These are phyloP conservation scores for Recurvomyces mirabilis DNA, from an alignment of 495 filamentous ascomycete species.

Conservation along the genomic window DNA sequence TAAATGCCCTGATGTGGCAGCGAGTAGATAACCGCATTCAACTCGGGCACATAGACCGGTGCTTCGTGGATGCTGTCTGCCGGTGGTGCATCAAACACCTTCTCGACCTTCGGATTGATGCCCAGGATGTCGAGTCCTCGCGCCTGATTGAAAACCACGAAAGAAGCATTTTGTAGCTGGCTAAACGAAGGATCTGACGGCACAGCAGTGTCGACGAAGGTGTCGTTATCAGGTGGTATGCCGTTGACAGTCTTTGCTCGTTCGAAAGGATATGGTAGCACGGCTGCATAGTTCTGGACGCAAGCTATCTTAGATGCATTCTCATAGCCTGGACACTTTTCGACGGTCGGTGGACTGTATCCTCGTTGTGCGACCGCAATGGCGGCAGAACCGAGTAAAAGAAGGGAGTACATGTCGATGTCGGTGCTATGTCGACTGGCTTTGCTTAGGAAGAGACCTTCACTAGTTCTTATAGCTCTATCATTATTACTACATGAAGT, in stretches of 20 bases:
- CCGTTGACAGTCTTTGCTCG: not conserved
- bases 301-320: conserved; percentile 3
- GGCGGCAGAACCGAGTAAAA: no score
- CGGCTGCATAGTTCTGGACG: conserved; percentile 8
- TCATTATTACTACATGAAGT: no score
- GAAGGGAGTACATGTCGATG: no score
- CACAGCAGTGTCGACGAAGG: conserved; percentile 1
- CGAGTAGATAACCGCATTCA: conserved; percentile 9
- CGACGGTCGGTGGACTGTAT: not conserved
- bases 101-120: conserved; percentile 1
- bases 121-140: conserved; percentile 10
- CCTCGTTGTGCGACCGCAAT: not conserved
- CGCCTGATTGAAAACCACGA: conserved; percentile 5
- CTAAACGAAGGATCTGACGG: conserved; percentile 5
- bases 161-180: not conserved
- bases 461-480: no score
- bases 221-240: not conserved
- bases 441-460: no score
- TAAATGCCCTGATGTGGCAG: conserved; percentile 8
- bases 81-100: conserved; percentile 4
- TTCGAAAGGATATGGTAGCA: conserved; percentile 2
- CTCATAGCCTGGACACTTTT: not conserved
- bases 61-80: conserved; percentile 8
- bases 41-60: conserved; percentile 8
- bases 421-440: no score